Evolutionary conservation across 2,329 filamentous ascomycete species (phyloP).

Genomic region (Paraconiothyrium brasiliense): DNA sequence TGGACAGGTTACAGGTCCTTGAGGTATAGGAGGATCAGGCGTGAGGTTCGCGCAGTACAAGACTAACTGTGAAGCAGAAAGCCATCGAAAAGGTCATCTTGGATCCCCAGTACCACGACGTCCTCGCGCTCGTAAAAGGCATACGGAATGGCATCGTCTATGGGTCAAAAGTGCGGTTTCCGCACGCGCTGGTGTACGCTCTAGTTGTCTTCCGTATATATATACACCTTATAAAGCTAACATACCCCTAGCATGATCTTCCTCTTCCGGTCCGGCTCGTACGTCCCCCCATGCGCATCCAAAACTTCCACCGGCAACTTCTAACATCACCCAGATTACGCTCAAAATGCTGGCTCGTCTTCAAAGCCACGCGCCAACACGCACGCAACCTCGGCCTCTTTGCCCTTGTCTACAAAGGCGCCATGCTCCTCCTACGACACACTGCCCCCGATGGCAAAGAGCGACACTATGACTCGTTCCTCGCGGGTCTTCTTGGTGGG

Average conservation of each 20-base stretch:
- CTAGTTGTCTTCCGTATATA: background rate
- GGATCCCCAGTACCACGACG: slow-evolving; percentile 84
- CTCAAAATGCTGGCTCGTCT: slow-evolving; percentile 79
- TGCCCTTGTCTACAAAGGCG: slow-evolving; percentile 86
- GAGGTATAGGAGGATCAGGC: slow-evolving; percentile 30
- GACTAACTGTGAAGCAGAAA: slow-evolving; percentile 58
- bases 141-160: slow-evolving; percentile 97
- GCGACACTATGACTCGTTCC: slow-evolving; percentile 82
- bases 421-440: slow-evolving; percentile 78
- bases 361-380: slow-evolving; percentile 88
- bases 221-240: slow-evolving; percentile 14
- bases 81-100: slow-evolving; percentile 79
- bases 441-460: slow-evolving; percentile 61
- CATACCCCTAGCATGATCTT: slow-evolving; percentile 80
- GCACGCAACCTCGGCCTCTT: slow-evolving; percentile 92
- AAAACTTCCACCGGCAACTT: slow-evolving; percentile 12
- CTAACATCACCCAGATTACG: slow-evolving; percentile 61
- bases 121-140: slow-evolving; percentile 87
- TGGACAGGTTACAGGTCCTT: slow-evolving; percentile 47
- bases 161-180: slow-evolving; percentile 96
- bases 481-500: slow-evolving; percentile 87
- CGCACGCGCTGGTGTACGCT: slow-evolving; percentile 86
- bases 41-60: background rate
- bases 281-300: slow-evolving; percentile 50
- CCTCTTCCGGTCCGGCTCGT: slow-evolving; percentile 91